Percentiles rank a stretch among this genome's conserved stretches.
Evolutionary conservation across 2,329 filamentous ascomycete species (phyloP).

Genomic region (Xylariaceae sp.): DNA sequence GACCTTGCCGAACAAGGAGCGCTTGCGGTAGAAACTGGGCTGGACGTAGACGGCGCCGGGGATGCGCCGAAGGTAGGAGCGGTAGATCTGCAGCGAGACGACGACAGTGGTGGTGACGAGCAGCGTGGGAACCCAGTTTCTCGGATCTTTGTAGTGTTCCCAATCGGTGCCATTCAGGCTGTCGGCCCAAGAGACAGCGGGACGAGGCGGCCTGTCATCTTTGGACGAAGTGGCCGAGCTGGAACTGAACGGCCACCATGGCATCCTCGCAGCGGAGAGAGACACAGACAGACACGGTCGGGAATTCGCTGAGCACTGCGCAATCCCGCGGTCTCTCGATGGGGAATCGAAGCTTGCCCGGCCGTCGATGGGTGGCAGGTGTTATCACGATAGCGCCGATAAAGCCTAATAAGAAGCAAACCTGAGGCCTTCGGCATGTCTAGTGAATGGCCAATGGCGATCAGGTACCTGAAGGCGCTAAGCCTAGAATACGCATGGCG

Average conservation of each 20-base stretch:
- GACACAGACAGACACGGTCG: conserved; percentile 1
- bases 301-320: neutral
- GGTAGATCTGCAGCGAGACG: conserved; percentile 59
- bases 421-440: too few species aligned
- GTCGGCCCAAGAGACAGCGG: conserved; percentile 39
- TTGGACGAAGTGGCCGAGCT: conserved; percentile 12
- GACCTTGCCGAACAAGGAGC: conserved; percentile 79
- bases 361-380: too few species aligned
- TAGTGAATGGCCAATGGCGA: too few species aligned
- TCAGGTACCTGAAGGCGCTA: too few species aligned
- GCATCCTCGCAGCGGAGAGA: conserved; percentile 14
- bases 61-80: conserved; percentile 78
- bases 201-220: conserved; percentile 33
- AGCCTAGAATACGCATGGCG: too few species aligned
- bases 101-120: conserved; percentile 56
- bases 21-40: conserved; percentile 69
- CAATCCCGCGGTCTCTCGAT: too few species aligned
- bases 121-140: conserved; percentile 52
- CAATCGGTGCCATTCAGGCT: conserved; percentile 49
- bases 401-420: too few species aligned
- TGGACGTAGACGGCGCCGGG: conserved; percentile 74
- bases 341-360: too few species aligned
- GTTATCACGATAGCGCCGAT: too few species aligned
- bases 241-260: conserved; percentile 17
- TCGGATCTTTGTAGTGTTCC: conserved; percentile 53